Evolutionary conservation across 2,329 filamentous ascomycete species (phyloP), one percentile per base, ranked within the genome.

Genomic region (Alternaria conjuncta): DNA sequence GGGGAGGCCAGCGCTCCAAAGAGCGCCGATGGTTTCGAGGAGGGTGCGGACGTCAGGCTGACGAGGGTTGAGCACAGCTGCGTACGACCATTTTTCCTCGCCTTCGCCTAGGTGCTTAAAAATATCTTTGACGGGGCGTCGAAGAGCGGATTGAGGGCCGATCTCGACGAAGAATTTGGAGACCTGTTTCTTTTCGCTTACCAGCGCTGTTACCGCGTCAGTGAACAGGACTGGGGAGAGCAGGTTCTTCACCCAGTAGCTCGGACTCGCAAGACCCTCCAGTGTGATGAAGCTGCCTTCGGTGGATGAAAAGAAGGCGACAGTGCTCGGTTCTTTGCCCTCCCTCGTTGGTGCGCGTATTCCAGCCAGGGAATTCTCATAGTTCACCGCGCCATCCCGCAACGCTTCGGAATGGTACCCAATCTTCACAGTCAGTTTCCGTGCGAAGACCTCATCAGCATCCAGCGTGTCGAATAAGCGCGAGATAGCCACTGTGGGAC

Each of bases 371-470:
- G 32, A 30, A 18, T 4, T 9, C 18, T 56, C 44, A 44, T 61
- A 61, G 6, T 55, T 25, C 6, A 15, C 30, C 8, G 58, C 51
- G 23, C 43, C 58, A 49, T 61, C 51, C 4, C 50, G 58, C 44
- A 61, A 18, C 13, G 50, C 50, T 3, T 36, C 50, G 9, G 80
- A 83, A 57, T 84, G 83, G 50, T 84, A 85, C 0, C 82, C 83
- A 9, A 70, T 76, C n/a, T 80, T 77, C 3, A 83, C 81, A 59
- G 78, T 74, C 3, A 85, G 75, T n/a, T 72, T 63, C 2, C 82
- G 74, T 5, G 70, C 75, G 60, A 83, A 84, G 10, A 75, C 74
- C 7, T 75, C 68, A 25, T 78, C 69, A 6, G 76, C 74, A 6
- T 81, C 70, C 1, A 84, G 64, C 5, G n/a, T 51, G 20, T 54